A percentile compares a stretch with the other conserved stretches of the same genome.
phyloP scores from a whole-genome alignment of 768 basidiomycete species.

The Tylopilus vinaceipallidus region DNA sequence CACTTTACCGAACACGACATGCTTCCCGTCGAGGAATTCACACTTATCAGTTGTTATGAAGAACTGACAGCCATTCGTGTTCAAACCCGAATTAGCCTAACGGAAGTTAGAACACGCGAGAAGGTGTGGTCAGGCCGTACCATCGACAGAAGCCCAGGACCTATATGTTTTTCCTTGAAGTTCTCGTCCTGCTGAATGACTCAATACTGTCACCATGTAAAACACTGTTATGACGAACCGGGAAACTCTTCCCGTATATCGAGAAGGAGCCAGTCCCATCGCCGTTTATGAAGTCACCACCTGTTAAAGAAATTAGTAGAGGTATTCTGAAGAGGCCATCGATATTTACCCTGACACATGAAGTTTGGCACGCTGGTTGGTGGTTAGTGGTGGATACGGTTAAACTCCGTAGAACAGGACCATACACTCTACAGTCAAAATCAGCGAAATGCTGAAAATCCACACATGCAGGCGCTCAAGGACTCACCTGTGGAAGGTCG shows the following conservation, averaged over 20 bases:
- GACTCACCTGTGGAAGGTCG: slow-evolving; percentile 86
- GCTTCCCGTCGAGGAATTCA: slow-evolving; percentile 93
- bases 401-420: slow-evolving; percentile 3
- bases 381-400: slow-evolving; percentile 4
- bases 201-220: background rate
- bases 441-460: slow-evolving; percentile 10
- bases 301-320: slow-evolving; percentile 36
- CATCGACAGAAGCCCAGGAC: slow-evolving; percentile 90
- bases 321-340: background rate
- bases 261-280: slow-evolving; percentile 97
- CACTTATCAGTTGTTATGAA: slow-evolving; percentile 96
- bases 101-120: slow-evolving; percentile 1
- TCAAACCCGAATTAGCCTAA: slow-evolving; percentile 92
- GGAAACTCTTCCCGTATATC: slow-evolving; percentile 95
- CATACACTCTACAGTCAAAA: slow-evolving; percentile 62
- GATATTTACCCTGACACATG: slow-evolving; percentile 82
- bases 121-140: slow-evolving; percentile 36
- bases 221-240: slow-evolving; percentile 44
- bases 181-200: slow-evolving; percentile 78
- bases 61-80: slow-evolving; percentile 97
- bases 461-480: background rate
- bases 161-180: slow-evolving; percentile 85
- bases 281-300: slow-evolving; percentile 91
- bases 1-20: slow-evolving; percentile 89
- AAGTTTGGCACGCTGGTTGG: slow-evolving; percentile 76